Evolutionary conservation across 1,139 yeast genomes (phyloP).

Genomic region (Diutina sp.): DNA sequence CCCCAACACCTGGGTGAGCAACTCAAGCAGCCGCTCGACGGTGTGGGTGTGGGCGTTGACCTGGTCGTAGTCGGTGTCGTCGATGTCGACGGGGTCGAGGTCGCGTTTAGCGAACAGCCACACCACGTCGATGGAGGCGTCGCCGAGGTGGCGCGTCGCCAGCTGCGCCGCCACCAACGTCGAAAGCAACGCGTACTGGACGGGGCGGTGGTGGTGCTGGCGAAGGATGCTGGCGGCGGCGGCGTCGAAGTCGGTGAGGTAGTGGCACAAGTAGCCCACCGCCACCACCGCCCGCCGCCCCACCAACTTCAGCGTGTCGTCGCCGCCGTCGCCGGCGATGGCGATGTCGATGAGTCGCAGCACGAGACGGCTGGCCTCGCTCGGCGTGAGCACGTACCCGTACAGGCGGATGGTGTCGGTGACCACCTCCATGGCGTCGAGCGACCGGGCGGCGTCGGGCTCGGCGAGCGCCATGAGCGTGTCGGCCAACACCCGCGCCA

Average conservation of each 20-base stretch:
- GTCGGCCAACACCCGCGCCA: slow-evolving; percentile 4
- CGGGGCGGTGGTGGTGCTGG: not conserved
- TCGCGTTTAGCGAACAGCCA: not conserved
- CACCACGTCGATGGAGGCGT: not conserved
- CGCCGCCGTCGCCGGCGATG: not conserved
- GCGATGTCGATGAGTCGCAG: not conserved
- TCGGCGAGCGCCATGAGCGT: not conserved
- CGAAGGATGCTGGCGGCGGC: not conserved
- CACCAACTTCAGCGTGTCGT: not conserved
- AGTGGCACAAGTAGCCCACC: not conserved
- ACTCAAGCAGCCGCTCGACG: not conserved
- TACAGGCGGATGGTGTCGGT: slow-evolving; percentile 43
- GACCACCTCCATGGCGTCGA: slow-evolving; percentile 55
- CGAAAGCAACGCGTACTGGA: not conserved
- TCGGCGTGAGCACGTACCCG: slow-evolving; percentile 33
- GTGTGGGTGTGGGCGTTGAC: not conserved
- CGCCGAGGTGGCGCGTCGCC: not conserved
- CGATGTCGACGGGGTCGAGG: not conserved
- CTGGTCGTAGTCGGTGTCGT: not conserved
- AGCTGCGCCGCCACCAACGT: not conserved
- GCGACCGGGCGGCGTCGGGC: slow-evolving; percentile 15
- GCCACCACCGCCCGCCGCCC: not conserved
- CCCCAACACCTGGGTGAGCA: not conserved
- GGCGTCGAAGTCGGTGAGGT: not conserved
- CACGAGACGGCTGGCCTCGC: slow-evolving; percentile 19